These are phyloP conservation scores for Kandelia obovata DNA, from an alignment of 345 rosid genomes.

Conservation along the genomic window DNA sequence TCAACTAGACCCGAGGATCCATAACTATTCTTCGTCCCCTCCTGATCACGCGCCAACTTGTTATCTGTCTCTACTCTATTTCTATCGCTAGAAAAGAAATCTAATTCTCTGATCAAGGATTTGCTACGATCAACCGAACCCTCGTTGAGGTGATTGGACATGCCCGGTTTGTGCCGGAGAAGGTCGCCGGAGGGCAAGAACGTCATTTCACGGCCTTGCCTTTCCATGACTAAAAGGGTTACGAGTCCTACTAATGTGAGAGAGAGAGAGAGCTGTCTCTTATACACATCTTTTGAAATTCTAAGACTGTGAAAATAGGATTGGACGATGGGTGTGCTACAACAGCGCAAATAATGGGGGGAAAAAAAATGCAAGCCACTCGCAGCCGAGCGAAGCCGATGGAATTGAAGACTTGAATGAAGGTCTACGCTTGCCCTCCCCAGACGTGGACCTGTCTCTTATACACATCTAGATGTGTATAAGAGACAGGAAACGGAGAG, in stretches of 20 bases:
- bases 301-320: too few relatives aligned
- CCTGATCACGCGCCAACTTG: slow-evolving; percentile 4
- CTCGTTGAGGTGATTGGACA: slow-evolving; percentile 18
- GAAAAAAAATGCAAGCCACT: too few relatives aligned
- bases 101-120: slow-evolving; percentile 59
- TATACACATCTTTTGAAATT: too few relatives aligned
- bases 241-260: background rate
- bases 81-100: slow-evolving; percentile 59
- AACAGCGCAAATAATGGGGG: too few relatives aligned
- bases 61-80: background rate
- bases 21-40: slow-evolving; percentile 13
- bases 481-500: slow-evolving; percentile 2
- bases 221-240: slow-evolving; percentile 48
- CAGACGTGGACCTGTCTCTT: slow-evolving; percentile 45
- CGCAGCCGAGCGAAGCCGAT: too few relatives aligned
- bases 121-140: slow-evolving; percentile 20
- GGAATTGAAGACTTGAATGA: too few relatives aligned
- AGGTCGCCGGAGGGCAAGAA: slow-evolving; percentile 55
- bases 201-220: slow-evolving; percentile 50
- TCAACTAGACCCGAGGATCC: slow-evolving; percentile 32
- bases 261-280: slow-evolving; percentile 4
- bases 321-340: too few relatives aligned
- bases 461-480: too few relatives aligned
- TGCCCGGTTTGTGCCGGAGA: slow-evolving; percentile 25
- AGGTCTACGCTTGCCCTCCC: background rate